These are phyloP conservation scores for Colletotrichum eleusines DNA, from an alignment of 2,329 filamentous ascomycete species.

Conservation along the genomic window DNA sequence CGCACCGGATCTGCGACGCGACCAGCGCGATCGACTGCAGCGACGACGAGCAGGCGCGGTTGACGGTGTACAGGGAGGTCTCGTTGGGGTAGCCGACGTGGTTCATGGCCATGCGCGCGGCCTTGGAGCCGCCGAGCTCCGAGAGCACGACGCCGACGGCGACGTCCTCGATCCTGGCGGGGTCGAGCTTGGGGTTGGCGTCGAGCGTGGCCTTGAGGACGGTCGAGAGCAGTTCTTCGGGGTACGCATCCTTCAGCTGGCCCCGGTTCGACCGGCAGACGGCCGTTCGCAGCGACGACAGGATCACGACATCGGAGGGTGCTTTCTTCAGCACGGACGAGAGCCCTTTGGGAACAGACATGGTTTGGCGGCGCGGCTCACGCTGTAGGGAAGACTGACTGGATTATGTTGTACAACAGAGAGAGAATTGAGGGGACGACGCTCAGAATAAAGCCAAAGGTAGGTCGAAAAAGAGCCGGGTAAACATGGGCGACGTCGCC, in stretches of 20 bases:
- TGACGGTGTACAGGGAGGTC: conserved; percentile 86
- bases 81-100: conserved; percentile 81
- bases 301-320: conserved; percentile 86
- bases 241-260: conserved; percentile 86
- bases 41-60: conserved; percentile 85
- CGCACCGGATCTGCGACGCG: conserved; percentile 80
- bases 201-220: conserved; percentile 77
- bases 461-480: conserved; percentile 26
- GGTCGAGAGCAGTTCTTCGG: conserved; percentile 84
- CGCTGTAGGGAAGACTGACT: not conserved
- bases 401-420: conserved; percentile 21
- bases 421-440: not conserved
- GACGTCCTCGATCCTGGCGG: conserved; percentile 80
- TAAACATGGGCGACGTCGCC: conserved; percentile 36
- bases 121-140: conserved; percentile 91
- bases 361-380: conserved; percentile 44
- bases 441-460: conserved; percentile 10
- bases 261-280: conserved; percentile 88
- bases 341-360: conserved; percentile 73
- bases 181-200: conserved; percentile 78
- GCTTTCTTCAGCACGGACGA: conserved; percentile 82
- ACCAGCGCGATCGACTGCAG: conserved; percentile 82
- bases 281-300: conserved; percentile 90
- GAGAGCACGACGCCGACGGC: conserved; percentile 90
- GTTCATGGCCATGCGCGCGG: conserved; percentile 89